A percentile compares a stretch with the other conserved stretches of the same genome.
Evolutionary conservation across 2,329 filamentous ascomycete species (phyloP).

Genomic region (Cercospora sp.): DNA sequence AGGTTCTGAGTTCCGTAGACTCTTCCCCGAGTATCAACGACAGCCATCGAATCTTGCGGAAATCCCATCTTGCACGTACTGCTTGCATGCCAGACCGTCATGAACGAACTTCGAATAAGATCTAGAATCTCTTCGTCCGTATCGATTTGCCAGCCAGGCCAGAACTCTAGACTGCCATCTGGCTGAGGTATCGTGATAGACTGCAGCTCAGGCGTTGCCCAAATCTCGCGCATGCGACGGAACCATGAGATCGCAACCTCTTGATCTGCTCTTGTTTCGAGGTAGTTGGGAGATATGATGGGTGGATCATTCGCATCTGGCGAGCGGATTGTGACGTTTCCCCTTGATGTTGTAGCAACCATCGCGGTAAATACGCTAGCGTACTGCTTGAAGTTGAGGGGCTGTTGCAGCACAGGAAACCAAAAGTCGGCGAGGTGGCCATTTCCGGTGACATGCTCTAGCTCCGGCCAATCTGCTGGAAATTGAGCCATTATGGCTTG

Average conservation of each 20-base stretch:
- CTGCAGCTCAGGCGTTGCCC: not conserved
- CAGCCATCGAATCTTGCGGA: constrained; percentile 1
- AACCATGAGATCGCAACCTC: not conserved
- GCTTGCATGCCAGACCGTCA: constrained; percentile 5
- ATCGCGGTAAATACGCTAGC: no score
- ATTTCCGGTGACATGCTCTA: not conserved
- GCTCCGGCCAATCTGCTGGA: constrained; percentile 4
- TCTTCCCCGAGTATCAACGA: not conserved
- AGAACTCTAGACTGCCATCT: not conserved
- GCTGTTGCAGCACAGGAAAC: not conserved
- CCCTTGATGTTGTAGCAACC: no score
- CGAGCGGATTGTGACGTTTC: not conserved
- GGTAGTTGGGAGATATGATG: not conserved
- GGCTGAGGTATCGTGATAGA: not conserved
- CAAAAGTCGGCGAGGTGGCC: not conserved
- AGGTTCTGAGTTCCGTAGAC: not conserved
- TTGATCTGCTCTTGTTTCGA: not conserved
- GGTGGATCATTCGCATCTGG: not conserved
- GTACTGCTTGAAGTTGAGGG: no score
- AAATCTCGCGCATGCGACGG: constrained; percentile 7
- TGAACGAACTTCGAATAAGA: not conserved
- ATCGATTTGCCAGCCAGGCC: not conserved
- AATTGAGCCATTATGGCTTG: not conserved
- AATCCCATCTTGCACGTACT: constrained; percentile 16
- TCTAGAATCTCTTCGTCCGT: constrained; percentile 7